Evolutionary conservation across 2,329 filamentous ascomycete species (phyloP), one percentile per base, ranked within the genome.

Genomic region (Teratosphaeria gauchensis): DNA sequence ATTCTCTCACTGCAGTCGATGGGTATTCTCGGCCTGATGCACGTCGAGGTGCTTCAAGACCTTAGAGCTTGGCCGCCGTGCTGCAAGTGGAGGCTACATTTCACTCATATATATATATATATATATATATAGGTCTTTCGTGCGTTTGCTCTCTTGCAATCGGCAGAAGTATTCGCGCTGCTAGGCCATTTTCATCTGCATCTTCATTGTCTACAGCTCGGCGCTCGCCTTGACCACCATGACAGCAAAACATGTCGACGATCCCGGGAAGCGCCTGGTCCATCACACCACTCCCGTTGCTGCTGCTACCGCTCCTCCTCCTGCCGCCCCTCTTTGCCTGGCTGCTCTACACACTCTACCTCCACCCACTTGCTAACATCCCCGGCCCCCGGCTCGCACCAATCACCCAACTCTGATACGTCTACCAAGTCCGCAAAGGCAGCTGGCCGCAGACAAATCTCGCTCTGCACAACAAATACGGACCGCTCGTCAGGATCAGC

Each of bases 401-500:
- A 14, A 21, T 54, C 16, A 28, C 52, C 33, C 33, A 8, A 2
- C 33, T 38, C 33, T 38, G 33, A 8, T 38, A 38, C 33, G 33
- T 38, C 11, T 16, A 38, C 9, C 33, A 38, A 5, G 11, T 16
- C 14, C 33, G 33, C 33, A 38, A 38, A 38, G 33, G 33, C 33
- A 38, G 4, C 9, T 38, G 33, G 33, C 33, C 9, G 14, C 33
- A 16, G 6, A 11, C 11, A 12, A 38, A 38, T 33, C 68, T 76
- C 58, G 57, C 61, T 2, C 66, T 77, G 0, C 74, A 76, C 61
- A 57, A 68, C 35, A 56, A 59, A 51, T 69, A 71, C 56, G 70
- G 70, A 1, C 65, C 66, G 3, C 61, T 65, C 46, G 70, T 71
- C 8, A 65, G 69, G 21, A 63, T 71, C 24, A 51, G 62, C 19